Conservation (phyloP, 2,329 filamentous ascomycete species). For the Sarocladiaceae sp. region DNA sequence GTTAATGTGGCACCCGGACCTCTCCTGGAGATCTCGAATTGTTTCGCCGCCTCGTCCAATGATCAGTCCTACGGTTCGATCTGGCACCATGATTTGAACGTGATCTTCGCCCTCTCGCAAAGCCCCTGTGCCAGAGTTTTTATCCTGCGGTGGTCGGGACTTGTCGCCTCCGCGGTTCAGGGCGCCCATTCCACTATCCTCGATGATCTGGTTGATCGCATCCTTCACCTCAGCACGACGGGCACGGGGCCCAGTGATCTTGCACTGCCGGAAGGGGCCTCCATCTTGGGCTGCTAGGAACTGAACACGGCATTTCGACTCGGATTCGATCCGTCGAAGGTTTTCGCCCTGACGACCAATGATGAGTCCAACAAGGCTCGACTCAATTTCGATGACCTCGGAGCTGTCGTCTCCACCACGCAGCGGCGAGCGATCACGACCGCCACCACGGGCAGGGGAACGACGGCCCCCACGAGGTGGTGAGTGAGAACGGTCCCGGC, state of each 20-base stretch:
- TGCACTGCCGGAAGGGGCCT: slow-evolving; percentile 73
- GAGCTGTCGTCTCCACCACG: slow-evolving; percentile 58
- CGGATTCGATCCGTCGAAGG: slow-evolving; percentile 73
- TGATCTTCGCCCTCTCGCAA: slow-evolving; percentile 76
- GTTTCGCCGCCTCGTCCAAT: slow-evolving; percentile 93
- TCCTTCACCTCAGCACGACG: slow-evolving; percentile 72
- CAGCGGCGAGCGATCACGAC: slow-evolving; percentile 54
- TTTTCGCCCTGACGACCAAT: slow-evolving; percentile 90
- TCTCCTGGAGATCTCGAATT: slow-evolving; percentile 84
- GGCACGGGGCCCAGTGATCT: slow-evolving; percentile 68
- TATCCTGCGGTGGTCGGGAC: slow-evolving; percentile 27
- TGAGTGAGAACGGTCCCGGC: slow-evolving; percentile 68
- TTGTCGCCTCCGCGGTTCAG: slow-evolving; percentile 38
- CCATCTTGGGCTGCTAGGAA: slow-evolving; percentile 74
- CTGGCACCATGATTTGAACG: slow-evolving; percentile 90
- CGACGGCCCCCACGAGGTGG: slow-evolving; percentile 46
- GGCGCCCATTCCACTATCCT: slow-evolving; percentile 58
- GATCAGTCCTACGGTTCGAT: slow-evolving; percentile 86
- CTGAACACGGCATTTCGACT: slow-evolving; percentile 78
- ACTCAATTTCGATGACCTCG: slow-evolving; percentile 82
- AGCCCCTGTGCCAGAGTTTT: slow-evolving; percentile 32
- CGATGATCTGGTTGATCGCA: slow-evolving; percentile 82
- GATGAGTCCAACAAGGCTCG: slow-evolving; percentile 79
- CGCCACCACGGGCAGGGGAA: slow-evolving; percentile 54
- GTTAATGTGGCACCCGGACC: slow-evolving; percentile 91